Evolutionary conservation across 345 rosid genomes (phyloP).

Genomic region (Atalantia buxifolia): DNA sequence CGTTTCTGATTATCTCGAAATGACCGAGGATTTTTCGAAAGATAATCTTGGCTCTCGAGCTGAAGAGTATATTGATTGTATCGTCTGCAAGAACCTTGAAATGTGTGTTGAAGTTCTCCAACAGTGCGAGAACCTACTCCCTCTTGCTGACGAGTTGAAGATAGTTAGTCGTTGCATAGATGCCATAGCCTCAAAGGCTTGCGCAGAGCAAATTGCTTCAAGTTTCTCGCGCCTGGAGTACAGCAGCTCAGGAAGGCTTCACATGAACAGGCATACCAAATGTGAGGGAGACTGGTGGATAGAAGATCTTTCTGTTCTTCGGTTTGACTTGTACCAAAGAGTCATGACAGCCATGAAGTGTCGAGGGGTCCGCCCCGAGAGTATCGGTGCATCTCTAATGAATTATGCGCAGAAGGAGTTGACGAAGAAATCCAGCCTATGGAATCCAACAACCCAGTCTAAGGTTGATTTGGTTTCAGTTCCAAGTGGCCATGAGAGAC

Average conservation of each 20-base stretch:
- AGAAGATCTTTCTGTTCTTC: slow-evolving; percentile 80
- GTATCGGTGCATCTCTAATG: slow-evolving; percentile 83
- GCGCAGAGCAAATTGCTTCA: slow-evolving; percentile 89
- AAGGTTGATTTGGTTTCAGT: slow-evolving; percentile 44
- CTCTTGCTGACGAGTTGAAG: slow-evolving; percentile 88
- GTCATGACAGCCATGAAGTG: slow-evolving; percentile 91
- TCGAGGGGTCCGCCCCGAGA: slow-evolving; percentile 94
- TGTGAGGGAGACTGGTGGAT: slow-evolving; percentile 96
- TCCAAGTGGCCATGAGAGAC: slow-evolving; percentile 58
- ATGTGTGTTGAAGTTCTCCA: slow-evolving; percentile 84
- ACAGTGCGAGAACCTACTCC: slow-evolving; percentile 82
- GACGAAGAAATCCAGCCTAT: slow-evolving; percentile 68
- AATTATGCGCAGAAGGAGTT: slow-evolving; percentile 86
- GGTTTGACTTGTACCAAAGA: slow-evolving; percentile 77
- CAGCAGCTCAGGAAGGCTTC: slow-evolving; percentile 97
- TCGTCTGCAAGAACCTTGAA: slow-evolving; percentile 88
- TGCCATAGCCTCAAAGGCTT: slow-evolving; percentile 89
- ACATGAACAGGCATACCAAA: slow-evolving; percentile 82
- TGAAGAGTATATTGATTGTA: slow-evolving; percentile 80
- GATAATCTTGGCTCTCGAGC: slow-evolving; percentile 86
- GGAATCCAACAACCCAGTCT: slow-evolving; percentile 54
- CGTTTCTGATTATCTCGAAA: slow-evolving; percentile 87
- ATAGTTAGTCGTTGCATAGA: slow-evolving; percentile 81
- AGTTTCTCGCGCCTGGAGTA: slow-evolving; percentile 95
- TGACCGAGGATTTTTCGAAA: slow-evolving; percentile 86